Base-by-base conservation (phyloP, 2,329 filamentous ascomycete genomes). In the Botrytis galanthina region DNA sequence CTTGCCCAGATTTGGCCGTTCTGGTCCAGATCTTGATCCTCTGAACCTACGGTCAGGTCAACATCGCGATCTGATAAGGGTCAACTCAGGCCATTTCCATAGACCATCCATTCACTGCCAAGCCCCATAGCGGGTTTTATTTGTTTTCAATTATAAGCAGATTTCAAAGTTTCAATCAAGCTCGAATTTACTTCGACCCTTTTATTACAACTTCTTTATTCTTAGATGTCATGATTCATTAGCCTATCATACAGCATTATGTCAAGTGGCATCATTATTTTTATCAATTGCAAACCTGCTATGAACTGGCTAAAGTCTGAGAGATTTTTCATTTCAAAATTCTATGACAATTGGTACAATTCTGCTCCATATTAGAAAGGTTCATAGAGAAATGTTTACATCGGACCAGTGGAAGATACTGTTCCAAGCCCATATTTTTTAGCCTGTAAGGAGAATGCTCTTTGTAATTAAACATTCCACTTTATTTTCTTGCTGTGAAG, bases 121-220 rank as follows among this genome's bases (percentile, higher is more conserved):
- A 16, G 9, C 5, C 0, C 14, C 0, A 8, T 26, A 29, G 8
- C 4, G 3, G 0, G 16, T 37, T 26, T 26, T 9, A 16, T 48
- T 22, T 35, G 18, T 8, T 48, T 1, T 26, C 29, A 22, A 48
- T 37, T 10, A 6, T 14, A 32, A 29, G 4, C 29, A 20, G 0
- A 35, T 18, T 7, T 54, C 44, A 7, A 16, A 3, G 10, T 39
- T 20, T 67, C 6, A 10, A 37, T 5, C 4, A 18, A 67, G 3
- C 35, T 20, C 12, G 54, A 14, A 29, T 5, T 7, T 14, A 51
- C 2, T 37, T n/a, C 14, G 0, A 10, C 44, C 4, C 22, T 18
- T 51, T 51, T 39, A 54, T 39, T 4, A 54, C 37, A 44, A 2
- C 35, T 35, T n/a, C 14, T 12, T 26, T 10, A 10, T 3, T 4